phyloP scores from a whole-genome alignment of 2,329 filamentous ascomycete genomes.

The Diatrype stigma region DNA sequence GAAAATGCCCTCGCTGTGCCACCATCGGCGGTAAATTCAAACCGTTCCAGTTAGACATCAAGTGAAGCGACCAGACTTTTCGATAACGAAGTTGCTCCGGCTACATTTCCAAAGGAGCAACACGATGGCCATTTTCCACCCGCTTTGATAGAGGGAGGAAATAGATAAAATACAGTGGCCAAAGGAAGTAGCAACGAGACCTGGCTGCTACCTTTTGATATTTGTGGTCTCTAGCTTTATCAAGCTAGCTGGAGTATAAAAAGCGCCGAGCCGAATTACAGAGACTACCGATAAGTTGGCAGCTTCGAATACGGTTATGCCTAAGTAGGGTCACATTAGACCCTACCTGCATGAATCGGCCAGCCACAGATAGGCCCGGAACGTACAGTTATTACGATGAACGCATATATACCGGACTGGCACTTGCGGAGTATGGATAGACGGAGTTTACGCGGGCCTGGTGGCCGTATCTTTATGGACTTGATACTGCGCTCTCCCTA shows the following conservation, averaged over 20 bases:
- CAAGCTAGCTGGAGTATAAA: background rate
- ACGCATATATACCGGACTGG: background rate
- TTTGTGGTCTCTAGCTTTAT: background rate
- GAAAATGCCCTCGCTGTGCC: slow-evolving; percentile 75
- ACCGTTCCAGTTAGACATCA: slow-evolving; percentile 78
- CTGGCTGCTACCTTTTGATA: background rate
- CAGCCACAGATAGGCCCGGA: background rate
- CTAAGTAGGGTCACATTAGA: background rate
- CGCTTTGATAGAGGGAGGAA: background rate
- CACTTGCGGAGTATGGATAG: background rate
- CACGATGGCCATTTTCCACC: background rate
- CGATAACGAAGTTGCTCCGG: background rate
- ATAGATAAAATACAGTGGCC: background rate
- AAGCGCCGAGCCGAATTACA: background rate
- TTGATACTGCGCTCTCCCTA: background rate
- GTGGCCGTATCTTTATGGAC: background rate
- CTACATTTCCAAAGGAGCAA: background rate
- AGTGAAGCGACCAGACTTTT: slow-evolving; percentile 41
- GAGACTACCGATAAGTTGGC: background rate
- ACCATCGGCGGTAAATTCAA: slow-evolving; percentile 78
- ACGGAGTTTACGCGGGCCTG: background rate
- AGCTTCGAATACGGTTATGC: background rate
- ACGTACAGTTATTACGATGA: background rate
- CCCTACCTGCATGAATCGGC: background rate
- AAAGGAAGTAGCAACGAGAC: background rate